Percentiles rank a stretch among this genome's conserved stretches.
Conservation (phyloP, 139 green algal species). For the Dunaliella sp. region DNA sequence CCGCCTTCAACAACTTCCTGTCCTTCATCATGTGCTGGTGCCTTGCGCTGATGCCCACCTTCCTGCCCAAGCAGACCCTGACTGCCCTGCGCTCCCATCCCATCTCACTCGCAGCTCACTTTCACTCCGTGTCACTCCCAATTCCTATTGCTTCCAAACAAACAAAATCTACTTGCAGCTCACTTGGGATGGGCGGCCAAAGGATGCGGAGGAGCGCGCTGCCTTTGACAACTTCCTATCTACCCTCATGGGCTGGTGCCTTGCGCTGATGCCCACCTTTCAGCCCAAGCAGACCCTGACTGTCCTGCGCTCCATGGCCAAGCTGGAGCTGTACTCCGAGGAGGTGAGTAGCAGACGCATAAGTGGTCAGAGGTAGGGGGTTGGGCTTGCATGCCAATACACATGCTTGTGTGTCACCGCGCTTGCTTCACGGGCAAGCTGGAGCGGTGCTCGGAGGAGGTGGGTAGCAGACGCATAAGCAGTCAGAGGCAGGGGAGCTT, state of each 20-base stretch:
- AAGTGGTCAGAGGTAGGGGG: no score
- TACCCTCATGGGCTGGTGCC: constrained; percentile 24
- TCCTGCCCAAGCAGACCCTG: no score
- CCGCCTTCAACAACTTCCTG: neutral
- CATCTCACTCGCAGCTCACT: no score
- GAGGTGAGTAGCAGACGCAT: no score
- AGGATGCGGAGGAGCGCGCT: neutral
- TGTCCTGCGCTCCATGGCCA: constrained; percentile 16
- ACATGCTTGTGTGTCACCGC: no score
- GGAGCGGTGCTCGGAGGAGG: constrained; percentile 29
- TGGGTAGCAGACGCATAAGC: no score
- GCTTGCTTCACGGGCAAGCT: constrained; percentile 15
- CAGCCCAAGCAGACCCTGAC: constrained; percentile 13
- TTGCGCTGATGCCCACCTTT: constrained; percentile 7
- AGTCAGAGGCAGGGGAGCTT: no score
- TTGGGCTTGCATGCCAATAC: no score
- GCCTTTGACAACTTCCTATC: constrained; percentile 21
- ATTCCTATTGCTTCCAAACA: no score
- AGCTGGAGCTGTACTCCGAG: constrained; percentile 31
- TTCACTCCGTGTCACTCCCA: no score
- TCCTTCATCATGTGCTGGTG: neutral
- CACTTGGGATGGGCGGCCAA: neutral
- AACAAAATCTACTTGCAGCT: neutral
- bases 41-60: neutral
- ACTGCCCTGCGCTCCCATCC: no score